Conservation (phyloP, 208 protist genomes). For the Leishmania martiniquensis region DNA sequence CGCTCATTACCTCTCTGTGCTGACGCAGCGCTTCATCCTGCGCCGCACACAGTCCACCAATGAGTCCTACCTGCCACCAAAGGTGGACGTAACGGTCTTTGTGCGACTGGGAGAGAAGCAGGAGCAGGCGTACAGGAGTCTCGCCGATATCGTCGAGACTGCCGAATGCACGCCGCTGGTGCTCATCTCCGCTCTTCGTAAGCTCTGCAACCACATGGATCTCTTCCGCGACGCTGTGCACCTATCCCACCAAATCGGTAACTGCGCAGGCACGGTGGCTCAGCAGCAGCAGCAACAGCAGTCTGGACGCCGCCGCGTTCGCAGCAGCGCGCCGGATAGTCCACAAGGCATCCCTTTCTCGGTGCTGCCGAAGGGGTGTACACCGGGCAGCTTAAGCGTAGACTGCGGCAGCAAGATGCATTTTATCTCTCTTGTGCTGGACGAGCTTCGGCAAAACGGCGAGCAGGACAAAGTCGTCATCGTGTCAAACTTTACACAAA, state of each 20-base stretch:
- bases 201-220: constrained; percentile 95
- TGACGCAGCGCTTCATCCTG: constrained; percentile 85
- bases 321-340: constrained; percentile 3
- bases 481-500: constrained; percentile 86
- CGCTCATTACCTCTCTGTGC: constrained; percentile 78
- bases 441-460: constrained; percentile 70
- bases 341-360: constrained; percentile 58
- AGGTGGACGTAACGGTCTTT: constrained; percentile 87
- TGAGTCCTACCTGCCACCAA: constrained; percentile 86
- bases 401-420: constrained; percentile 75
- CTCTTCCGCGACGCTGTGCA: constrained; percentile 82
- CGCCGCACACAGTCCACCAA: constrained; percentile 85
- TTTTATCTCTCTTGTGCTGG: constrained; percentile 82
- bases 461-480: constrained; percentile 86
- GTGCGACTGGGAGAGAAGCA: constrained; percentile 75
- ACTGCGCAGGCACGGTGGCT: neutral
- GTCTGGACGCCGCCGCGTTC: constrained; percentile 7
- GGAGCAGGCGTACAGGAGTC: constrained; percentile 64
- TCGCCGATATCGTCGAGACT: constrained; percentile 57
- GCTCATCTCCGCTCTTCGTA: constrained; percentile 83
- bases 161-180: constrained; percentile 78
- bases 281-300: constrained; percentile 17
- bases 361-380: constrained; percentile 73
- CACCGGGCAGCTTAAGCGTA: constrained; percentile 49
- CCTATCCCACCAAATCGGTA: constrained; percentile 46